Percentiles rank a stretch among this genome's conserved stretches.
phyloP scores from a whole-genome alignment of 2,329 filamentous ascomycete species.

The Calonectria ilicicola region DNA sequence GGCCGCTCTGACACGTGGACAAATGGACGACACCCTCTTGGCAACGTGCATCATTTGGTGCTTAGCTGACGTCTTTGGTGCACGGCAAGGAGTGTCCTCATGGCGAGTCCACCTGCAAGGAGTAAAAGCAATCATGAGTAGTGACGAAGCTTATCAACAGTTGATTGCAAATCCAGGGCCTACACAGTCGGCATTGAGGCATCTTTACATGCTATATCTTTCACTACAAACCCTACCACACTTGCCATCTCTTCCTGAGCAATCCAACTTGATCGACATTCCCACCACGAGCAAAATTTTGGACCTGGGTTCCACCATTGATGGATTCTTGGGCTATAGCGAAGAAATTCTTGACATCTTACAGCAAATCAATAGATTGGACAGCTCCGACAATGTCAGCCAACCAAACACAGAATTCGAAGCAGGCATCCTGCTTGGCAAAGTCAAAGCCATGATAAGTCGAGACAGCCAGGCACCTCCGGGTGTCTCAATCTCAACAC shows the following conservation, averaged over 20 bases:
- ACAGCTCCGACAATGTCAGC: neutral
- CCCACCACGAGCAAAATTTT: rapidly evolving
- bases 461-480: conserved; percentile 36
- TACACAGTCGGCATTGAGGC: conserved; percentile 36
- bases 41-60: conserved; percentile 47
- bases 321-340: conserved; percentile 46
- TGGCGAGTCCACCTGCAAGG: conserved; percentile 44
- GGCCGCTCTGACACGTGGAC: conserved; percentile 31
- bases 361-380: conserved; percentile 34
- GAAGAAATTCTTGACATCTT: conserved; percentile 42
- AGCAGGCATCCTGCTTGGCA: conserved; percentile 37
- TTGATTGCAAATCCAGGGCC: neutral
- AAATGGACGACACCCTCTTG: conserved; percentile 39
- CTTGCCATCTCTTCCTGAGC: conserved; percentile 23
- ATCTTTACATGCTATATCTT: conserved; percentile 44
- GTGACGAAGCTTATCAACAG: conserved; percentile 1
- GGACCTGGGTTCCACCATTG: conserved; percentile 27
- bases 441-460: conserved; percentile 39
- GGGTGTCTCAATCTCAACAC: conserved; percentile 29
- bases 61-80: conserved; percentile 42
- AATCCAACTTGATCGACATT: neutral
- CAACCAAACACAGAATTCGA: neutral
- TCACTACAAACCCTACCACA: conserved; percentile 43
- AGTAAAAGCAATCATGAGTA: conserved; percentile 37
- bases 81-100: conserved; percentile 32